phyloP scores from a whole-genome alignment of 352 stramenopile species.

The Hyaloperonospora brassicae region DNA sequence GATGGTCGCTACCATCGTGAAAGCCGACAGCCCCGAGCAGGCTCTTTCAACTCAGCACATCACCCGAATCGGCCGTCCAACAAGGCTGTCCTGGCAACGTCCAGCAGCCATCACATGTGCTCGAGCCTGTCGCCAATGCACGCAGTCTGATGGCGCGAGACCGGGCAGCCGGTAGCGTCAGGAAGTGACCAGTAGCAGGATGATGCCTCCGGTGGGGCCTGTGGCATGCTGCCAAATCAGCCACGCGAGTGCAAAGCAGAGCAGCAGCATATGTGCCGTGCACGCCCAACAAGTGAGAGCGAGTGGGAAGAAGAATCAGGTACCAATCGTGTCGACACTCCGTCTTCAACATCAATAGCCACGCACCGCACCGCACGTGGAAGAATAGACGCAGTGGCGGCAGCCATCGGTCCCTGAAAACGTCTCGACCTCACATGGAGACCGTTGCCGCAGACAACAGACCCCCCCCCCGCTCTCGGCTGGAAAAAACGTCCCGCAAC shows the following conservation, averaged over 20 bases:
- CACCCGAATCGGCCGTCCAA: too few relatives aligned
- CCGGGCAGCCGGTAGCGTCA: background rate
- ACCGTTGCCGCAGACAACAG: background rate
- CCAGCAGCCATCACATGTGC: too few relatives aligned
- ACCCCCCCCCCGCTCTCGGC: background rate
- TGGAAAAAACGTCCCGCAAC: too few relatives aligned
- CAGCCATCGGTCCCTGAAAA: background rate
- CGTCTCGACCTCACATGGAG: background rate
- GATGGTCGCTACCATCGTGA: too few relatives aligned
- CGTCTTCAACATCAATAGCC: conserved; percentile 11
- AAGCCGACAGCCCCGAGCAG: too few relatives aligned
- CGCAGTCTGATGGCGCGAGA: too few relatives aligned
- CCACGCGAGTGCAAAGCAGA: conserved; percentile 9
- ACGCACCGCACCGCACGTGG: background rate
- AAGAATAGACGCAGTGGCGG: background rate
- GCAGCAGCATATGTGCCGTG: background rate
- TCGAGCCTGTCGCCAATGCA: too few relatives aligned
- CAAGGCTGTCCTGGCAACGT: too few relatives aligned
- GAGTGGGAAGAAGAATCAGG: background rate
- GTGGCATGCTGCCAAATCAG: conserved; percentile 17
- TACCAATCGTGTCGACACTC: conserved; percentile 19
- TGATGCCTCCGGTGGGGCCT: conserved; percentile 8
- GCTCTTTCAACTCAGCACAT: too few relatives aligned
- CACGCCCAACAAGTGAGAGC: too few relatives aligned
- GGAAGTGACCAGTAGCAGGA: conserved; percentile 10